Base-by-base conservation (phyloP, 768 basidiomycete species). In the Tylopilus felleus region DNA sequence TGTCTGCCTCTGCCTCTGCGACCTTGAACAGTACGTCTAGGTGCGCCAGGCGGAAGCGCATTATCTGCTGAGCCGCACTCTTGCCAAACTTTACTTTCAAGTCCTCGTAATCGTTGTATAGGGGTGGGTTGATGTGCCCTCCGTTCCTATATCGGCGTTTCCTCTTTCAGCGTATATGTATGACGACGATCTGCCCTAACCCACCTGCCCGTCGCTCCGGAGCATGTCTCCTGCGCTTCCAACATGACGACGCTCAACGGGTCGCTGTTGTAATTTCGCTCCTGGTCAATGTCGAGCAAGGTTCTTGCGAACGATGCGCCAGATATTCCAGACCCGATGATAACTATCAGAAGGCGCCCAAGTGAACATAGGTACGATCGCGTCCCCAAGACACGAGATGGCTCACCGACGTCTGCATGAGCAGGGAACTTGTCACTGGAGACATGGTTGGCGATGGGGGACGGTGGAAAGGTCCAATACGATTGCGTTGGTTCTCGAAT, bases 391-490 rank as follows among this genome's bases (percentile, higher is more conserved):
- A 13, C 12, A 33, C 8, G 40, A 9, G 16, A 4, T 4, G 5
- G 25, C 70, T 60, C 51, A 69, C 69, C 81, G 2, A 90, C 69
- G 58, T 91, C 90, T 6, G 80, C 85, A 47, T 83, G 70, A 0
- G 62, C 57, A 7, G 81, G 83, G 8, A 75, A 60, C n/a, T 42
- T 55, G 2, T 63, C 62, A 33, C 57, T 57, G 7, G 60, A 67
- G 36, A 21, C 33, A 23, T 64, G 51, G 2, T 63, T 57, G 3
- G 80, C 71, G 16, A 85, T 75, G 16, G 75, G 63, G 0, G 83
- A 75, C 0, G 73, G 71, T 2, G 86, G 85, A 9, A 75, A 62
- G 8, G 77, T 78, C 88, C 88, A 91, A 62, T 84, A 88, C 1
- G 89, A 76, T 16, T 69, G 63, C 0, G 80, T 80, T 3, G 85